A percentile compares a stretch with the other conserved stretches of the same genome.
phyloP scores from a whole-genome alignment of 306 rosid genomes.

The Cajanus cajan region DNA sequence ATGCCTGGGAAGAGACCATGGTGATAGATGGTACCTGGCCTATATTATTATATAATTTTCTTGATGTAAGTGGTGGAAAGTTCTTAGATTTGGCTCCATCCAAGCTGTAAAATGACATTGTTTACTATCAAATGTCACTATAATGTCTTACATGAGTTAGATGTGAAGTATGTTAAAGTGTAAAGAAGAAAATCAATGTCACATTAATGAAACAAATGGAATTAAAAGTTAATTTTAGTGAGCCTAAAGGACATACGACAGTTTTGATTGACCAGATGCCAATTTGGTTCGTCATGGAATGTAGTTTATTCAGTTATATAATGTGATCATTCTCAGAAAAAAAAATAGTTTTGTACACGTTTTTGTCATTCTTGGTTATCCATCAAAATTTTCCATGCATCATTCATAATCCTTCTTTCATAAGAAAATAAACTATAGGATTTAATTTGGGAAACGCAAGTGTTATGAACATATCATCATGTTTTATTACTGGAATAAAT shows the following conservation, averaged over 20 bases:
- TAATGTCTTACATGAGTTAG: neutral
- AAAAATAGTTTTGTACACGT: neutral
- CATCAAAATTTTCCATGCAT: neutral
- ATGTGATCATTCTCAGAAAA: neutral
- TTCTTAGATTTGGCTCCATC: neutral
- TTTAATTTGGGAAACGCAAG: neutral
- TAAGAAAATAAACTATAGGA: neutral
- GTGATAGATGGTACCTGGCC: neutral
- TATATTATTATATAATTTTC: neutral
- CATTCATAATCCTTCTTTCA: neutral
- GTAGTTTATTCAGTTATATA: neutral
- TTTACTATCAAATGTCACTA: neutral
- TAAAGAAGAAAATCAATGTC: neutral
- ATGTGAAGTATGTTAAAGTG: neutral
- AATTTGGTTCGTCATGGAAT: neutral
- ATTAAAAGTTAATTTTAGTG: neutral
- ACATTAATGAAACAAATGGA: slow-evolving; percentile 11
- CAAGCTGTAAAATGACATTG: neutral
- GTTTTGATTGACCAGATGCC: neutral
- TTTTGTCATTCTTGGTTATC: neutral
- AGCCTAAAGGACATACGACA: neutral
- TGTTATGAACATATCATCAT: neutral
- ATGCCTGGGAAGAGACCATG: neutral
- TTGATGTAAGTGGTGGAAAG: neutral
- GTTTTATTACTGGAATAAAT: neutral